Evolutionary conservation across 139 green algal genomes (phyloP).

Genomic region (Coelastrella sp.): DNA sequence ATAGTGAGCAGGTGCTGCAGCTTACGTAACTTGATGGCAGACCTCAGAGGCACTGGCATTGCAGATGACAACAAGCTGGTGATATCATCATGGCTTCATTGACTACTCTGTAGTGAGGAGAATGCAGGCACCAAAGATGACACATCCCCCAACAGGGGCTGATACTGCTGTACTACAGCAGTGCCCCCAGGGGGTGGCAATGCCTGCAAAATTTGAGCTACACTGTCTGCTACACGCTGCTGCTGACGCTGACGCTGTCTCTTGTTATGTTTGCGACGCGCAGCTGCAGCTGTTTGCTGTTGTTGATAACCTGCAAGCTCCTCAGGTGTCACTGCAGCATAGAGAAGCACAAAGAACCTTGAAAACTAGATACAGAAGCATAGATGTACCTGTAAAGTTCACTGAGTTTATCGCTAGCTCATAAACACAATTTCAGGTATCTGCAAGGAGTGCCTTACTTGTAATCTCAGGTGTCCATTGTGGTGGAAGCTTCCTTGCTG

Average conservation of each 20-base stretch:
- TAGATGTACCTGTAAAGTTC: neutral
- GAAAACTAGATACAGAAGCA: neutral
- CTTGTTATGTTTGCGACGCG: conserved; percentile 2
- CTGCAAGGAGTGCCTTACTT: neutral
- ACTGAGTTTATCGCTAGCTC: too few species aligned
- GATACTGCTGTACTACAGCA: conserved; percentile 17
- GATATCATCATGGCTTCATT: too few species aligned
- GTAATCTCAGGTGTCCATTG: conserved; percentile 33
- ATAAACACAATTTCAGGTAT: neutral
- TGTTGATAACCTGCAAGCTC: conserved; percentile 6
- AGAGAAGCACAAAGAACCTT: too few species aligned
- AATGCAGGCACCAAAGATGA: too few species aligned
- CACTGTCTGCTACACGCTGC: neutral
- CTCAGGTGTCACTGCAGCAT: conserved; percentile 12
- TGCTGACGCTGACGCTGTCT: conserved; percentile 13
- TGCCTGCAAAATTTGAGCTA: conserved; percentile 3
- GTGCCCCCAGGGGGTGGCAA: neutral
- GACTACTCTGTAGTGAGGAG: too few species aligned
- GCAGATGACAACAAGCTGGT: neutral
- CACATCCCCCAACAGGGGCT: neutral
- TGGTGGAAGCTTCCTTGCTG: neutral
- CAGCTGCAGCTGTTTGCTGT: conserved; percentile 29
- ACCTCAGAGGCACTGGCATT: neutral
- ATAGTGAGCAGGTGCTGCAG: neutral
- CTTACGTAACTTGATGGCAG: neutral